phyloP scores from a whole-genome alignment of 148 eudicot species.

The Amaranthus palmeri region DNA sequence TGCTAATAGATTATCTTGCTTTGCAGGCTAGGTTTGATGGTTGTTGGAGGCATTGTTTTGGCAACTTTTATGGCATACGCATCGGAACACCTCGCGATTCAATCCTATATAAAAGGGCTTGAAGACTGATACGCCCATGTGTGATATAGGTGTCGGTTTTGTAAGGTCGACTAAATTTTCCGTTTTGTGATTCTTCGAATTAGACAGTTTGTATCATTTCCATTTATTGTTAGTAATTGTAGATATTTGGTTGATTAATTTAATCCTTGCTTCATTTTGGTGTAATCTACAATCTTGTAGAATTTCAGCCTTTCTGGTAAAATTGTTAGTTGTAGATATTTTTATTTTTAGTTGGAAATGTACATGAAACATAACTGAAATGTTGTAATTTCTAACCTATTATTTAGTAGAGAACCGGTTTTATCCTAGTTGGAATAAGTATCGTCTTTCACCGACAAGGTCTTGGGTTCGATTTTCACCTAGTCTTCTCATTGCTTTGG shows the following conservation, averaged over 20 bases:
- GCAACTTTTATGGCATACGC: conserved; percentile 90
- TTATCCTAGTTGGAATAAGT: no score
- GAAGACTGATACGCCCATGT: conserved; percentile 58
- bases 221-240: conserved; percentile 15
- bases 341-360: not conserved
- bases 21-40: conserved; percentile 88
- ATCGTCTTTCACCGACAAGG: no score
- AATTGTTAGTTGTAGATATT: conserved; percentile 18
- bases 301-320: conserved; percentile 4
- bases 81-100: conserved; percentile 76
- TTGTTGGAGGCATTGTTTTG: conserved; percentile 68
- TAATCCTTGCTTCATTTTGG: not conserved
- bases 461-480: no score
- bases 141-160: conserved; percentile 42
- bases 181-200: conserved; percentile 1
- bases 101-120: conserved; percentile 67
- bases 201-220: conserved; percentile 1
- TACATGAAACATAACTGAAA: not conserved
- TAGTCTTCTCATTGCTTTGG: no score
- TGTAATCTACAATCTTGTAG: conserved; percentile 21
- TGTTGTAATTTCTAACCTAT: not conserved
- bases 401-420: no score
- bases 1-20: not conserved
- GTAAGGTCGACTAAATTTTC: conserved; percentile 17
- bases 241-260: conserved; percentile 1